phyloP scores from a whole-genome alignment of 306 rosid species.

The barrel medic (Medicago truncatula) region MtrunA17r5.0-ANR NC_053045.1:51701501-51702000 shows the following conservation, averaged over 20 bases:
- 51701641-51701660: conserved; percentile 97
- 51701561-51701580: too few species aligned
- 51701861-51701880: background rate
- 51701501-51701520: too few species aligned
- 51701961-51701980: conserved; percentile 2
- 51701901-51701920: conserved; percentile 96
- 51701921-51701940: conserved; percentile 94
- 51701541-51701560: too few species aligned
- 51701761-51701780: conserved; percentile 97
- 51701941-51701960: conserved; percentile 75
- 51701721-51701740: conserved; percentile 91
- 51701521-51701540: too few species aligned
- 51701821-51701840: background rate
- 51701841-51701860: background rate
- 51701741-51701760: conserved; percentile 95
- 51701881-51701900: conserved; percentile 83
- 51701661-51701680: conserved; percentile 93
- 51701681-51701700: conserved; percentile 82
- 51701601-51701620: too few species aligned
- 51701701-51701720: conserved; percentile 96
- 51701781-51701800: conserved; percentile 92
- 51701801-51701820: background rate
- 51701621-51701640: background rate
- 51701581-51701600: too few species aligned
- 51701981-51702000: background rate